Conservation (phyloP, 2,329 filamentous ascomycete genomes). For the Aspergillus nomiae region DNA sequence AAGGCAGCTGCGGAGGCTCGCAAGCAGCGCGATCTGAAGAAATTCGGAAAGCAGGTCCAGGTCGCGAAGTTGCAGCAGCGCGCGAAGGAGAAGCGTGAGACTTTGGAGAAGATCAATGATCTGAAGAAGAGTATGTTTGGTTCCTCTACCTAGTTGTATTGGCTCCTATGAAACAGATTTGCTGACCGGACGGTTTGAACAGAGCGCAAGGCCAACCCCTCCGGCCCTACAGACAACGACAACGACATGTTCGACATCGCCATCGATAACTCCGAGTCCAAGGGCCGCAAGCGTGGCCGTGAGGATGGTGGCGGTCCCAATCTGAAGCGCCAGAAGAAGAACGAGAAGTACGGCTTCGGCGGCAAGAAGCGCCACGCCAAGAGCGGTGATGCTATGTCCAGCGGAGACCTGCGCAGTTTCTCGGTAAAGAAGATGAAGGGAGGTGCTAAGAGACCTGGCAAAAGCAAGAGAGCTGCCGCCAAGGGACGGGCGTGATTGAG, state of each 20-base stretch:
- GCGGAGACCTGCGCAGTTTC: slow-evolving; percentile 78
- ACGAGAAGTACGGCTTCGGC: slow-evolving; percentile 91
- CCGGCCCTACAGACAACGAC: slow-evolving; percentile 67
- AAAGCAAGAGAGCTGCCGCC: slow-evolving; percentile 48
- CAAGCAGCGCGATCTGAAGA: slow-evolving; percentile 93
- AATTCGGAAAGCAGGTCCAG: slow-evolving; percentile 98
- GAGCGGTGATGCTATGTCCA: slow-evolving; percentile 84
- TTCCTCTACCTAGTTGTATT: not conserved
- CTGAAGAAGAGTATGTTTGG: slow-evolving; percentile 85
- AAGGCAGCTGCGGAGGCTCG: slow-evolving; percentile 90
- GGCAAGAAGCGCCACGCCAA: slow-evolving; percentile 93
- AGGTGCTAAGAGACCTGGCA: slow-evolving; percentile 50
- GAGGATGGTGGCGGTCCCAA: slow-evolving; percentile 45
- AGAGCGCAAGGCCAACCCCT: slow-evolving; percentile 76
- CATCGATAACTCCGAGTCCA: slow-evolving; percentile 68
- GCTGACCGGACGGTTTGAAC: slow-evolving; percentile 17
- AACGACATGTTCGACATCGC: slow-evolving; percentile 90
- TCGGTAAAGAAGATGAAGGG: slow-evolving; percentile 82
- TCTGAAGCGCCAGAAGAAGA: slow-evolving; percentile 84
- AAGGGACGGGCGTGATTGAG: slow-evolving; percentile 29
- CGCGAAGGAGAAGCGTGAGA: slow-evolving; percentile 87
- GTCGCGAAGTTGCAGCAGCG: slow-evolving; percentile 94
- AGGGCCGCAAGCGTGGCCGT: slow-evolving; percentile 48
- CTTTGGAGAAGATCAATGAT: slow-evolving; percentile 90
- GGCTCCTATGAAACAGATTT: slow-evolving; percentile 20